phyloP scores from a whole-genome alignment of 371 early-diverging fungal species.

The Actinomortierella wolfii region DNA sequence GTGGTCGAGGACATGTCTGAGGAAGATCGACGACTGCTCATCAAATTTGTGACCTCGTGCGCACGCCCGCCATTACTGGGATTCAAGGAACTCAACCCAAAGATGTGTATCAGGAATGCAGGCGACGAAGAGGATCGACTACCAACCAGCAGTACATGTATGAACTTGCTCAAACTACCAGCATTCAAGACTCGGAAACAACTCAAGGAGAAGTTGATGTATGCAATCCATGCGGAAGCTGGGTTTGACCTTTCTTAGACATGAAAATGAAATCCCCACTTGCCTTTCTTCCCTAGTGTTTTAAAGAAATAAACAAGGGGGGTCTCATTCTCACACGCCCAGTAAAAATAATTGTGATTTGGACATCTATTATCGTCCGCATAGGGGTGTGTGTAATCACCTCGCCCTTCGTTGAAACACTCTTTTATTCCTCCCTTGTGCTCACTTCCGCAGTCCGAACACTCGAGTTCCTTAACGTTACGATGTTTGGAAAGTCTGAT shows the following conservation, averaged over 20 bases:
- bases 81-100: conserved; percentile 82
- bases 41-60: conserved; percentile 93
- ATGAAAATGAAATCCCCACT: background rate
- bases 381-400: too few relatives aligned
- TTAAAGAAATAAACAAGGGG: too few relatives aligned
- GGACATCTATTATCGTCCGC: too few relatives aligned
- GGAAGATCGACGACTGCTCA: conserved; percentile 69
- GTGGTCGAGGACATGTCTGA: conserved; percentile 70
- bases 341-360: too few relatives aligned
- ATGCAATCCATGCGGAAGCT: conserved; percentile 87
- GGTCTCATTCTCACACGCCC: too few relatives aligned
- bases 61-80: conserved; percentile 91
- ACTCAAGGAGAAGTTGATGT: conserved; percentile 76
- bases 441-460: too few relatives aligned
- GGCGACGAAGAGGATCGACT: conserved; percentile 64
- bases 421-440: too few relatives aligned
- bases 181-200: conserved; percentile 64
- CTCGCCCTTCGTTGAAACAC: too few relatives aligned
- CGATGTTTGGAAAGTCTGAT: too few relatives aligned
- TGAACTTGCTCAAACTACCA: conserved; percentile 93
- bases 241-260: conserved; percentile 88
- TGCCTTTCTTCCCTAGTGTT: too few relatives aligned
- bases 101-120: conserved; percentile 75
- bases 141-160: conserved; percentile 92
- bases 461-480: too few relatives aligned